Evolutionary conservation across 225 moss, liverwort and hornwort species (phyloP), one percentile per base, ranked within the genome.

Genomic region (Physcomitrium patens): DNA sequence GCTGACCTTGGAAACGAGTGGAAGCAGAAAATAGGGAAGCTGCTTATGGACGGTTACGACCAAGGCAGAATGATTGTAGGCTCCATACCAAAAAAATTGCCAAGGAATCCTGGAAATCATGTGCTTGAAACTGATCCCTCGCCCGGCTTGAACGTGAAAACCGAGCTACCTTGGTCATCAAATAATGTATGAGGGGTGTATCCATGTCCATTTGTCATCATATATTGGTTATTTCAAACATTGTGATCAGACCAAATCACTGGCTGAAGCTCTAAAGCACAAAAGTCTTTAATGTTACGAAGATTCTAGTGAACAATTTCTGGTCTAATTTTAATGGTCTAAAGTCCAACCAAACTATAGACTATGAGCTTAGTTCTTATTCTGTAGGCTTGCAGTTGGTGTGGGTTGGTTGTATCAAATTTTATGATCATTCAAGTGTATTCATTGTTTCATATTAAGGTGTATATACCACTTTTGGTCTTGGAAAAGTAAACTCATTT

Each of bases 11-110:
- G 84, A 68, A 79, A 65, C 22, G 90, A 90, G 20, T 90, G 90
- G 90, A 90, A 86, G 79, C 83, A 85, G 18, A 90, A 90, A 80
- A 85, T 90, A 61, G 90, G 90, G 65, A 90, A 90, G 76, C 81
- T 87, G 73, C 88, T 90, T 47, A 82, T 80, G 88, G 88, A 86
- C 80, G 90, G 90, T 27, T 73, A 86, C 11, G 88, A 88, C 48
- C 86, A 83, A 67, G 90, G 90, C 46, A 83, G 90, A 61, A 85
- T 37, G 4, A 37, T 88, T 27, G 74, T 88, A 57, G 78, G 68
- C 49, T 79, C 77, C 26, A 65, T 85, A 52, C 90, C 90, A 12
- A 74, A 65, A 60, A 90, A 75, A 55, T 74, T 87, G 80, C 78
- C 63, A 45, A 80, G 46, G 13, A 60, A 63, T 15, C 71, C 71